A percentile compares a stretch with the other conserved stretches of the same genome.
Conservation (phyloP, 306 rosid species). For the Astragalus membranaceus region DNA sequence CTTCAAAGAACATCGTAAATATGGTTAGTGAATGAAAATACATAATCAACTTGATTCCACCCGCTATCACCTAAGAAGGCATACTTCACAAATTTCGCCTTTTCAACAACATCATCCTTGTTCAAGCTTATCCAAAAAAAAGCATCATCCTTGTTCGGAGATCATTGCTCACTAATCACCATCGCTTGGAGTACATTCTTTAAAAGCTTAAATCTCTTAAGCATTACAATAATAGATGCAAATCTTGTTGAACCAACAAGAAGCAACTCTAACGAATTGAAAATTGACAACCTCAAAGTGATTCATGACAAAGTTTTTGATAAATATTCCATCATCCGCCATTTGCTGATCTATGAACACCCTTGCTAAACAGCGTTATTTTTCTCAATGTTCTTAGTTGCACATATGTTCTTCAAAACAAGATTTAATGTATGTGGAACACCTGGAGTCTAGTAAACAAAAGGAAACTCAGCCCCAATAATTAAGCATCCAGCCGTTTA, state of each 20-base stretch:
- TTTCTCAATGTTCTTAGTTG: background rate
- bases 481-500: background rate
- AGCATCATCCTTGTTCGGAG: no score
- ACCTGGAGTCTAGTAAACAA: background rate
- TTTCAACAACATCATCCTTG: background rate
- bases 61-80: background rate
- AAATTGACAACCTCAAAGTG: background rate
- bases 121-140: background rate
- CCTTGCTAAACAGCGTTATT: background rate
- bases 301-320: background rate
- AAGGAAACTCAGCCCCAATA: background rate
- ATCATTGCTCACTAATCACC: no score
- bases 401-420: no score
- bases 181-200: background rate
- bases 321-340: background rate
- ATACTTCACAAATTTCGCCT: background rate
- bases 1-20: no score
- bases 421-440: background rate
- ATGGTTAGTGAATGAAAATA: no score
- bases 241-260: background rate
- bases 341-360: background rate
- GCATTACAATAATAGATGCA: background rate
- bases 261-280: background rate
- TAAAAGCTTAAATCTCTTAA: background rate
- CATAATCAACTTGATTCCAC: no score